Evolutionary conservation across 2,329 filamentous ascomycete species (phyloP), one percentile per base, ranked within the genome.

Genomic region (Pseudopyrenochaeta lycopersici): DNA sequence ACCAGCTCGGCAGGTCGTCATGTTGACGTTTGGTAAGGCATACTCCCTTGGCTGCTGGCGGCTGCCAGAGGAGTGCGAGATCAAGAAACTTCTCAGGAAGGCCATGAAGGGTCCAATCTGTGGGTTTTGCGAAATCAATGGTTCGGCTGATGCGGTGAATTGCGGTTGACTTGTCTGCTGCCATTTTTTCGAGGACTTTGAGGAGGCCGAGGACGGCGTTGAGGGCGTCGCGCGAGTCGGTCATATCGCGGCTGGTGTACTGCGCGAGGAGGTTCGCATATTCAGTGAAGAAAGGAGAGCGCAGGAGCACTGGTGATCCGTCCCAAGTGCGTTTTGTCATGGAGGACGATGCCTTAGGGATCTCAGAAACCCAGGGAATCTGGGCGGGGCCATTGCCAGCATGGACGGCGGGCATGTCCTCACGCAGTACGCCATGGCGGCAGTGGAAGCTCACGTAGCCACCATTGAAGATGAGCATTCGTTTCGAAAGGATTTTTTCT

Each of bases 1-100:
- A 30, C 46, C 46, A 49, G 46, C 46, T 49, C 11, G 46, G 46
- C 18, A 30, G 35, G 27, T 23, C 33, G 33, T 29, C 32, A 35
- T 49, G 14, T 41, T 23, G 21, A 1, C 46, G 46, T n/a, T n/a
- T n/a, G n/a, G n/a, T n/a, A n/a, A n/a, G n/a, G n/a, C n/a, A n/a
- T n/a, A n/a, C n/a, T n/a, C n/a, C n/a, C n/a, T n/a, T 6, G 46
- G 46, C 29, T 33, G n/a, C 18, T 40, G 14, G 14, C n/a, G 46
- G 14, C 15, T 42, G 46, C 46, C 46, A 49, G n/a, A 49, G 17
- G 2, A 49, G 17, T 11, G 46, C 35, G 12, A 49, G 29, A 21
- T 49, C 46, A 5, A 49, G n/a, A 10, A 41, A 32, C 10, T 32
- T 21, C 20, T 1, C 20, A 4, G 46, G 46, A 3, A 49, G 23